These are phyloP conservation scores for Seiridium cupressi DNA, from an alignment of 2,329 filamentous ascomycete genomes.

Conservation along the genomic window DNA sequence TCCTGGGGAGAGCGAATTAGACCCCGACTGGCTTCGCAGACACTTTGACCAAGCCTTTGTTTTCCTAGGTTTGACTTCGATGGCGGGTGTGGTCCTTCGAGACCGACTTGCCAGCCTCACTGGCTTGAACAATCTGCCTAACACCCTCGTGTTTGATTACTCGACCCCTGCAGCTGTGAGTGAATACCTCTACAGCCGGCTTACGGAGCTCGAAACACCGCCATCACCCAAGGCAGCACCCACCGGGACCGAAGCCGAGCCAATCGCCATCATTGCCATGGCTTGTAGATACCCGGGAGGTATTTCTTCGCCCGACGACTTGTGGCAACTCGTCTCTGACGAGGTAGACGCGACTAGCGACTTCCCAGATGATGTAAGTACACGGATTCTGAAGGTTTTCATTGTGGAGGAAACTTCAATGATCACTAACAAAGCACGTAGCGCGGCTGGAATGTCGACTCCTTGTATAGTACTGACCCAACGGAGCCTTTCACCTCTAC, in stretches of 20 bases:
- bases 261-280: slow-evolving; percentile 5
- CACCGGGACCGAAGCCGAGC: not conserved
- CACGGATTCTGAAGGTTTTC: not conserved
- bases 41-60: not conserved
- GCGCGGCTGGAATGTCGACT: slow-evolving; percentile 4
- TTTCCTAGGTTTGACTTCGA: not conserved
- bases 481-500: slow-evolving; percentile 2
- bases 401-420: not conserved
- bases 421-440: not conserved
- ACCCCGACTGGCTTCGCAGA: slow-evolving; percentile 1
- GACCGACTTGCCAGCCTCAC: slow-evolving; percentile 5
- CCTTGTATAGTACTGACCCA: slow-evolving; percentile 1
- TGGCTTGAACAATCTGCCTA: slow-evolving; percentile 1
- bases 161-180: not conserved
- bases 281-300: slow-evolving; percentile 3
- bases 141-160: slow-evolving; percentile 6
- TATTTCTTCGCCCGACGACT: slow-evolving; percentile 1
- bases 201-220: not conserved
- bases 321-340: slow-evolving; percentile 3
- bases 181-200: not conserved
- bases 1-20: not conserved
- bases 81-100: slow-evolving; percentile 5
- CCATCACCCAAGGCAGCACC: not conserved
- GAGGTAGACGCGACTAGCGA: slow-evolving; percentile 4
- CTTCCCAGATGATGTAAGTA: slow-evolving; percentile 5